Base-by-base conservation (phyloP, 1,284 basidiomycete genomes). In the Naganishia sp. region DNA sequence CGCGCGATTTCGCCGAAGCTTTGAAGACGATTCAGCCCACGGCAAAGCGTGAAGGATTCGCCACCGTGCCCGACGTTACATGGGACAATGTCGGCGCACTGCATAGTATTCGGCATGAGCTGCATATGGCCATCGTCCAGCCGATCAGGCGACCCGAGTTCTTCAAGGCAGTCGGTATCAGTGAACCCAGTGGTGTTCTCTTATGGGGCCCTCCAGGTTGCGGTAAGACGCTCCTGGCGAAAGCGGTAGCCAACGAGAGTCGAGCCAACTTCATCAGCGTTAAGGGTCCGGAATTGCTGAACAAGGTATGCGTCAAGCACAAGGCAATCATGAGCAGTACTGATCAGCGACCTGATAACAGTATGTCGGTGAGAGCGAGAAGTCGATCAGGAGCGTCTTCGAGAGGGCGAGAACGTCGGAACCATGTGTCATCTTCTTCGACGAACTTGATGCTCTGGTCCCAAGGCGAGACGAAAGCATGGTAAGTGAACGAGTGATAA, bases 341-440 rank as follows among this genome's bases (percentile, higher is more conserved):
- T 39, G 36, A 10, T 39, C 7, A 39, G 36, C 36, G 13, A 39
- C 36, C 13, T 9, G 9, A 39, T 39, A 13, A 36, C 76, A 96
- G 92, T 99, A 98, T 72, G 94, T 99, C 0, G 95, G 95, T 28
- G 95, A 99, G 82, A 94, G 91, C 77, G 96, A 99, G 77, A 83
- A 92, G 31, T 94, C 95, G 0, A 92, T 99, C 0, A 83, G 95
- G 48, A 93, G 96, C 75, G 92, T 98, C 0, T 98, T 98, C 74
- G 93, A 97, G 83, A 95, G 98, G 80, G 96, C 96, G 46, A 90
- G 96, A 73, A 94, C 96, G 13, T 95, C 95, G 0, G 92, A 95
- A 9, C 96, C 96, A 50, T 81, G 95, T 79, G 95, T 99, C 69
- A 98, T 99, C 91, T 99, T 99, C 88, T 99, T 99, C 81, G 96